These are phyloP conservation scores for Ascochyta pisi DNA, from an alignment of 2,329 filamentous ascomycete species.

Conservation along the genomic window DNA sequence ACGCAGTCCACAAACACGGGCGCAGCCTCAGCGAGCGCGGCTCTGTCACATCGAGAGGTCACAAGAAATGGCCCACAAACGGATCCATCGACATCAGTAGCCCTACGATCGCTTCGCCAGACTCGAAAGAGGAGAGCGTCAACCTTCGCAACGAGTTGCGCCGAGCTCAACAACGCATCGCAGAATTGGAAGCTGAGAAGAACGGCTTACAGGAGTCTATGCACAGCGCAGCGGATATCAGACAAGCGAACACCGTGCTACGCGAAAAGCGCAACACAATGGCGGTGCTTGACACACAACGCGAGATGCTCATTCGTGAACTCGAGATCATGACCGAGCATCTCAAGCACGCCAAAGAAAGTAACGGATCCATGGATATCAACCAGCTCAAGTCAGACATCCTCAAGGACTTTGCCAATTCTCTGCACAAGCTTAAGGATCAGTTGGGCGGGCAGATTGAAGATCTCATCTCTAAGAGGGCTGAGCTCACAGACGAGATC, in stretches of 20 bases:
- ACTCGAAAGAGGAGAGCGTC: constrained; percentile 54
- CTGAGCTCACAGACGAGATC: constrained; percentile 84
- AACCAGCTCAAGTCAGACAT: constrained; percentile 71
- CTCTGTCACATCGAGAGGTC: constrained; percentile 43
- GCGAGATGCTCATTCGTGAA: constrained; percentile 93
- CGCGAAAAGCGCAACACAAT: constrained; percentile 95
- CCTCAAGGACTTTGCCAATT: constrained; percentile 67
- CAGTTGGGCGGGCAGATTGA: constrained; percentile 78
- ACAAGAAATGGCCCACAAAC: constrained; percentile 52
- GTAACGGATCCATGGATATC: constrained; percentile 77
- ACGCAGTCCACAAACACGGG: constrained; percentile 84
- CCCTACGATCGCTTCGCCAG: constrained; percentile 68
- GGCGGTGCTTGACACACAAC: constrained; percentile 90
- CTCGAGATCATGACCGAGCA: constrained; percentile 89
- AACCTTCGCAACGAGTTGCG: constrained; percentile 73
- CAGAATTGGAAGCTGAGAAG: constrained; percentile 85
- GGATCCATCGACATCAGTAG: constrained; percentile 68
- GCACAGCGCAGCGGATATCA: constrained; percentile 67
- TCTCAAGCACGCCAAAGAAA: constrained; percentile 84
- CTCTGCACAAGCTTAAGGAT: constrained; percentile 76
- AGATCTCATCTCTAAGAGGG: constrained; percentile 86
- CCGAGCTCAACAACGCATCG: constrained; percentile 81
- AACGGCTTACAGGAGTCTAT: constrained; percentile 59
- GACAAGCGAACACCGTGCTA: constrained; percentile 84
- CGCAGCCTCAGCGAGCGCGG: constrained; percentile 78